phyloP scores from a whole-genome alignment of 2,329 filamentous ascomycete species.

The Amylocarpus encephaloides region DNA sequence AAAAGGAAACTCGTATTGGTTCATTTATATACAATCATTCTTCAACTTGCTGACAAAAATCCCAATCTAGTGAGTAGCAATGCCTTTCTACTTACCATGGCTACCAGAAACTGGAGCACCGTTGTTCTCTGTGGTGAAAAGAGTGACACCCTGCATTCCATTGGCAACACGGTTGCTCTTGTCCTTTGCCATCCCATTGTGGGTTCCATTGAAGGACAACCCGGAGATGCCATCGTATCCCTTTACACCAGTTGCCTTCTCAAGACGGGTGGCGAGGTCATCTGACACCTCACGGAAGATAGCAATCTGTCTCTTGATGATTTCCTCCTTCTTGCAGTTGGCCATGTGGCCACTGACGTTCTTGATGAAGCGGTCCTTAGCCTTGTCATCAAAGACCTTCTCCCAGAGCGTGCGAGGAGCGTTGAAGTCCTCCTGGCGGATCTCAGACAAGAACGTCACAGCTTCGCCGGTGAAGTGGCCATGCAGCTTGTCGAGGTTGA shows the following conservation, averaged over 20 bases:
- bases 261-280: constrained; percentile 50
- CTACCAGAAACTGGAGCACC: constrained; percentile 37
- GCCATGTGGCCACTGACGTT: constrained; percentile 58
- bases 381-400: constrained; percentile 53
- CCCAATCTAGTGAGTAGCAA: not conserved
- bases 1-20: too few relatives aligned
- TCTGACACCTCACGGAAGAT: constrained; percentile 58
- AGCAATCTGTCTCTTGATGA: constrained; percentile 57
- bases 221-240: constrained; percentile 51
- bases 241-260: constrained; percentile 57
- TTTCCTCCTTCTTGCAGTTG: constrained; percentile 50
- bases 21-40: too few relatives aligned
- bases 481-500: constrained; percentile 36
- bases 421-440: constrained; percentile 30
- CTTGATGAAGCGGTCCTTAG: constrained; percentile 50
- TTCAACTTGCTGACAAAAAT: not conserved
- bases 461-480: constrained; percentile 37
- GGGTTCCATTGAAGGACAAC: constrained; percentile 52
- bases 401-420: constrained; percentile 54
- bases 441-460: constrained; percentile 39
- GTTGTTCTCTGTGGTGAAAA: constrained; percentile 37
- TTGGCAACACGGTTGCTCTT: constrained; percentile 43
- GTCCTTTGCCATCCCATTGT: constrained; percentile 51
- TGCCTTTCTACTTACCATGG: constrained; percentile 2
- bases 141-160: constrained; percentile 35